Percentiles rank a stretch among this genome's conserved stretches.
Conservation (phyloP, 2,329 filamentous ascomycete genomes). For the Xenoacremonium recifei region DNA sequence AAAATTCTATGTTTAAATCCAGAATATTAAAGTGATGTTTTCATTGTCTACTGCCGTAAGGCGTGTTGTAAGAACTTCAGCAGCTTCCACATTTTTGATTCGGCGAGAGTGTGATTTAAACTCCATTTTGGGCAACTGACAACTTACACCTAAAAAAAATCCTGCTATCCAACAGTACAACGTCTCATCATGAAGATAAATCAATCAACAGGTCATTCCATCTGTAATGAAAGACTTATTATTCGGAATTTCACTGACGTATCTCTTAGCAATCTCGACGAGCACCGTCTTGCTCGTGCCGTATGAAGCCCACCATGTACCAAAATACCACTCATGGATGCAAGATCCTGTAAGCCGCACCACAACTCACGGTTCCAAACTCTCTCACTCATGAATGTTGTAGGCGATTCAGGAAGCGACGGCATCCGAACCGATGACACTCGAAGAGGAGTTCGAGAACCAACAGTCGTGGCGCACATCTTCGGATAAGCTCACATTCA, state of each 20-base stretch:
- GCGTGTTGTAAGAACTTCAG: no score
- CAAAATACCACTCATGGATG: slow-evolving; percentile 89
- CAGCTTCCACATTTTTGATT: no score
- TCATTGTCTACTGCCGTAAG: no score
- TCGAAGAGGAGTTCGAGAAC: slow-evolving; percentile 86
- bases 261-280: slow-evolving; percentile 61
- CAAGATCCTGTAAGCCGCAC: slow-evolving; percentile 62
- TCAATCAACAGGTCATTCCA: slow-evolving; percentile 39
- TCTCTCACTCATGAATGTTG: background rate
- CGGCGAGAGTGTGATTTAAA: no score
- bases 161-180: no score
- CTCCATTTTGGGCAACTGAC: slow-evolving; percentile 9
- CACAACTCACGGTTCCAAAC: background rate
- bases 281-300: slow-evolving; percentile 73
- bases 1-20: no score
- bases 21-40: no score
- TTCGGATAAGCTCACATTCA: slow-evolving; percentile 88
- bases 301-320: slow-evolving; percentile 79
- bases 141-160: slow-evolving; percentile 7
- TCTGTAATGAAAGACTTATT: accelerated
- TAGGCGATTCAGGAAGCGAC: slow-evolving; percentile 79
- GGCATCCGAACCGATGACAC: slow-evolving; percentile 78
- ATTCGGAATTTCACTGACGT: background rate
- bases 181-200: slow-evolving; percentile 42
- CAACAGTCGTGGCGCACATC: slow-evolving; percentile 83